Evolutionary conservation across 129 eudicot genomes (phyloP).

Genomic region (Silybum marianum): DNA sequence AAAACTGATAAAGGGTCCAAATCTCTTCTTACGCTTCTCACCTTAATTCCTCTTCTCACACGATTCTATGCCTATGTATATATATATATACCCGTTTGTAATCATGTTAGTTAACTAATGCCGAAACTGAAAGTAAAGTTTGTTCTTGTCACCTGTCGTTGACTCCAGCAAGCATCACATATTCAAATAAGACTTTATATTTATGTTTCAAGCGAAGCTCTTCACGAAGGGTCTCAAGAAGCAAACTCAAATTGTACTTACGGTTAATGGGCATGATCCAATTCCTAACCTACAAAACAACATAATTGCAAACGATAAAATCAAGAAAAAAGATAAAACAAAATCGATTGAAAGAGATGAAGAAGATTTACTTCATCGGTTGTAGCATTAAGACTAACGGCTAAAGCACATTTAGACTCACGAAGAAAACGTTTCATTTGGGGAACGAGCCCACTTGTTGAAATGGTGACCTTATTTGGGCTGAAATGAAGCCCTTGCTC

Average conservation of each 20-base stretch:
- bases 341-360: neutral
- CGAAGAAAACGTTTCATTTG: conserved; percentile 84
- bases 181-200: conserved; percentile 84
- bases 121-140: conserved; percentile 6
- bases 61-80: no score
- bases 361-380: conserved; percentile 71
- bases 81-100: neutral
- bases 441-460: conserved; percentile 98
- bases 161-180: conserved; percentile 93
- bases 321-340: neutral
- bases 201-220: conserved; percentile 65
- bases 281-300: conserved; percentile 66
- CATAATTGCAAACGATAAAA: conserved; percentile 10
- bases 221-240: conserved; percentile 83
- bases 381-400: conserved; percentile 94
- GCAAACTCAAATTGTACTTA: conserved; percentile 76
- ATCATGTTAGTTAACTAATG: neutral
- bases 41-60: no score
- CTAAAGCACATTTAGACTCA: conserved; percentile 78
- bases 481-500: conserved; percentile 98
- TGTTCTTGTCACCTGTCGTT: conserved; percentile 72
- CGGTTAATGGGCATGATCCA: conserved; percentile 99
- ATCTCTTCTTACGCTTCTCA: no score
- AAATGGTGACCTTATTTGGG: conserved; percentile 86
- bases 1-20: no score